phyloP scores from a whole-genome alignment of 192 early-diverging fungal species.

The Chytriomyces sp. region DNA sequence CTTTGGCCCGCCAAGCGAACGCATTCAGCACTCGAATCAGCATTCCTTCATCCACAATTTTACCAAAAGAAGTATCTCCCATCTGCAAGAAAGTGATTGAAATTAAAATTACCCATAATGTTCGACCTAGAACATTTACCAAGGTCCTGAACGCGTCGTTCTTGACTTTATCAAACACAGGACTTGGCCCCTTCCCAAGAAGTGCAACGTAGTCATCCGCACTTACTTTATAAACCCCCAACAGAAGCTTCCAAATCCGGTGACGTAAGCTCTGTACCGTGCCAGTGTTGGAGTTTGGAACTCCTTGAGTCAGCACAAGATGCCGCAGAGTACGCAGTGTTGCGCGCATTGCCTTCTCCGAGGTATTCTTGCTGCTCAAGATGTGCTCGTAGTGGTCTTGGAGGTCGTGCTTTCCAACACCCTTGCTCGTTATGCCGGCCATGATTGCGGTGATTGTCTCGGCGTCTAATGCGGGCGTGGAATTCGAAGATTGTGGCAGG shows the following conservation, averaged over 20 bases:
- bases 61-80: slow-evolving; percentile 70
- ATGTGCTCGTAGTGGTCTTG: slow-evolving; percentile 50
- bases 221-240: slow-evolving; percentile 72
- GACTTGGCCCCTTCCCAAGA: slow-evolving; percentile 70
- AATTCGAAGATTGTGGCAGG: neutral
- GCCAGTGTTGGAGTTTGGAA: slow-evolving; percentile 52
- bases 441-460: neutral
- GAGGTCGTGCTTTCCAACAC: slow-evolving; percentile 14
- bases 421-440: slow-evolving; percentile 21
- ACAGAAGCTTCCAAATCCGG: slow-evolving; percentile 73
- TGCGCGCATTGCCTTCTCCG: slow-evolving; percentile 58
- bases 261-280: slow-evolving; percentile 47
- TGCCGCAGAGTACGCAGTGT: slow-evolving; percentile 56
- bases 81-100: neutral
- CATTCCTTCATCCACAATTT: slow-evolving; percentile 70
- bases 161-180: slow-evolving; percentile 77
- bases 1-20: slow-evolving; percentile 80
- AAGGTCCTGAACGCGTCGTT: slow-evolving; percentile 90
- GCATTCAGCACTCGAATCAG: slow-evolving; percentile 82
- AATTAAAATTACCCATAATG: no score
- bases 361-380: slow-evolving; percentile 52
- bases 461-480: neutral
- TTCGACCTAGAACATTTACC: no score
- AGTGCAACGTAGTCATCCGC: slow-evolving; percentile 73
- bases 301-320: slow-evolving; percentile 62